Conservation (phyloP, 305 asterid species). For the Fraxinus dipetala region DNA sequence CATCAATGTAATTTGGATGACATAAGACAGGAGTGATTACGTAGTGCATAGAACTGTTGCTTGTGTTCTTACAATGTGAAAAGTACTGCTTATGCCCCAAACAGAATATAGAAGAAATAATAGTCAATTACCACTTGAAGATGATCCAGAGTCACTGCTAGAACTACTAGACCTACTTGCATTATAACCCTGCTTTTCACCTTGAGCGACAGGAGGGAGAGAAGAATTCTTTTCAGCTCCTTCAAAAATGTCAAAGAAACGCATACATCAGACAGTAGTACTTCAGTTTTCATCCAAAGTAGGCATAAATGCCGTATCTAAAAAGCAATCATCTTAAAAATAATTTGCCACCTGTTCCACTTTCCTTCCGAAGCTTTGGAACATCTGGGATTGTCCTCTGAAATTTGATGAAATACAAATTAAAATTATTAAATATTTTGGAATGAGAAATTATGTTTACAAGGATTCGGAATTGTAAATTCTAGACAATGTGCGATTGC, state of each 20-base stretch:
- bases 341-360: conserved; percentile 28
- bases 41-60: too few relatives aligned
- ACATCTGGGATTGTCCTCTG: conserved; percentile 26
- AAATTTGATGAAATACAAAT: conserved; percentile 3
- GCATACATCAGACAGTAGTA: background rate
- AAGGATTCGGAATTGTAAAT: background rate
- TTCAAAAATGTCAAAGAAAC: conserved; percentile 4
- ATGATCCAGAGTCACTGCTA: conserved; percentile 54
- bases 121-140: conserved; percentile 41
- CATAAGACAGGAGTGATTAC: background rate
- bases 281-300: background rate
- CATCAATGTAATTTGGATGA: background rate
- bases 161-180: conserved; percentile 42
- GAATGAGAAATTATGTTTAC: background rate
- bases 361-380: conserved; percentile 19
- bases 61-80: background rate
- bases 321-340: background rate
- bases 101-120: background rate
- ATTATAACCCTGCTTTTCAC: conserved; percentile 32
- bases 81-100: background rate
- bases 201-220: conserved; percentile 23
- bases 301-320: background rate
- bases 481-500: background rate
- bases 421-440: background rate
- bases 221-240: conserved; percentile 24